Conservation (phyloP, 2,329 filamentous ascomycete genomes). For the Scedosporium aurantiacum region DNA sequence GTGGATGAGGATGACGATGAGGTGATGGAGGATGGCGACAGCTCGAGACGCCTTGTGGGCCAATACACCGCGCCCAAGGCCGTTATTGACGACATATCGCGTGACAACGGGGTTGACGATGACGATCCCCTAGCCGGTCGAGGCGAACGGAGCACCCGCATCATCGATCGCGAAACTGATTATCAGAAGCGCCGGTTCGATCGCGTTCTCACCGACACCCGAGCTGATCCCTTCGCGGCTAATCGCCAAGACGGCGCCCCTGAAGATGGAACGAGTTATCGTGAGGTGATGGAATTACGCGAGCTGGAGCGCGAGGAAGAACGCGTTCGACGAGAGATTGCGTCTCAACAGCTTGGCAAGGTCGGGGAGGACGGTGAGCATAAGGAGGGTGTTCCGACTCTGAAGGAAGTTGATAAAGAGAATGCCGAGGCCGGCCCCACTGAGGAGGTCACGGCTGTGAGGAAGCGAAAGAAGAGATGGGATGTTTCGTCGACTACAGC, state of each 20-base stretch:
- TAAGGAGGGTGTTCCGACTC: conserved; percentile 36
- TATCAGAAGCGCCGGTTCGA: conserved; percentile 95
- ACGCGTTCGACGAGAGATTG: conserved; percentile 68
- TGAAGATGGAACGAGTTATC: conserved; percentile 70
- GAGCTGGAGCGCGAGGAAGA: conserved; percentile 92
- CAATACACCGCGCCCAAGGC: conserved; percentile 91
- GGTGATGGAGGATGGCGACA: conserved; percentile 64
- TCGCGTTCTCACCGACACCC: conserved; percentile 73
- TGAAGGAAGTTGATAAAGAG: conserved; percentile 67
- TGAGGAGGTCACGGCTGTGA: conserved; percentile 48
- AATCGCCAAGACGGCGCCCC: conserved; percentile 57
- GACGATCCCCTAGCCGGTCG: conserved; percentile 77
- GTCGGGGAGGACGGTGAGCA: conserved; percentile 41
- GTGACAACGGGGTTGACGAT: conserved; percentile 76
- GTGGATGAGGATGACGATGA: conserved; percentile 70
- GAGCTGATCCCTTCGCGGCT: conserved; percentile 74
- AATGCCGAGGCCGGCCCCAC: conserved; percentile 60
- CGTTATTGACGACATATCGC: conserved; percentile 90
- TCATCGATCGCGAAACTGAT: conserved; percentile 86
- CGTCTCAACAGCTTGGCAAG: conserved; percentile 53
- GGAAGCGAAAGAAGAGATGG: conserved; percentile 93
- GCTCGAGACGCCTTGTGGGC: conserved; percentile 69
- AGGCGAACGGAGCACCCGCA: conserved; percentile 79
- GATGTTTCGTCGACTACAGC: conserved; percentile 58
- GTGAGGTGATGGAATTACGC: conserved; percentile 79